A percentile compares a stretch with the other conserved stretches of the same genome.
Conservation (phyloP, 2,329 filamentous ascomycete species). For the Hypoxylon sp. region DNA sequence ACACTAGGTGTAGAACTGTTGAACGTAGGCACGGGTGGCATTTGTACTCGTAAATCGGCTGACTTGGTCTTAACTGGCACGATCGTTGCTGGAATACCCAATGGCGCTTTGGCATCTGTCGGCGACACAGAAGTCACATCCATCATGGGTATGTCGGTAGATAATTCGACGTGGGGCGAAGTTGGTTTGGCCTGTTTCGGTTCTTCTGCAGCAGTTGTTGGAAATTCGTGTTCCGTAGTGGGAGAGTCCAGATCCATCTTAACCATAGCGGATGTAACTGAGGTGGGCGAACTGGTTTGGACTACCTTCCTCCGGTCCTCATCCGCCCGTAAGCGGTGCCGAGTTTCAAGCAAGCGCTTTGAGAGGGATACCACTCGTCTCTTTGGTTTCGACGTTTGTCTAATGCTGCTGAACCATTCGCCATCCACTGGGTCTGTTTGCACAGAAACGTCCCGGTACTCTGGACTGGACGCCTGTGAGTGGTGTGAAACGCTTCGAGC, state of each 20-base stretch:
- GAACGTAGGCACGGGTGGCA: constrained; percentile 68
- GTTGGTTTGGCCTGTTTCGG: constrained; percentile 28
- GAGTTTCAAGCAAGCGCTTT: constrained; percentile 64
- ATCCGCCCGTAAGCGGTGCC: constrained; percentile 58
- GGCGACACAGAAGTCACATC: constrained; percentile 53
- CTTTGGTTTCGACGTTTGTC: constrained; percentile 55
- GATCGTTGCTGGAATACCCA: constrained; percentile 5
- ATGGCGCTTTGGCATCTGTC: constrained; percentile 35
- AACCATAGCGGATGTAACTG: constrained; percentile 50
- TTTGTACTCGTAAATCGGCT: constrained; percentile 60
- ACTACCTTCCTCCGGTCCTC: constrained; percentile 55
- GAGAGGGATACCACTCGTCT: constrained; percentile 67
- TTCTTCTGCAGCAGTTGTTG: constrained; percentile 31
- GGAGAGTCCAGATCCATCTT: constrained; percentile 59
- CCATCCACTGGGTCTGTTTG: constrained; percentile 69
- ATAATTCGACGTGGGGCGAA: constrained; percentile 31
- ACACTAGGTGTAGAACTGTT: constrained; percentile 54
- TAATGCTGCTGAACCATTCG: constrained; percentile 63
- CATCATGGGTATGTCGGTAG: constrained; percentile 49
- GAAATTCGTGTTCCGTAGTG: constrained; percentile 46
- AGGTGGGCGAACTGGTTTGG: constrained; percentile 47
- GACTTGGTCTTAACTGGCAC: constrained; percentile 41
- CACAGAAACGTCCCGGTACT: constrained; percentile 64
- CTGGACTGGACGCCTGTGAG: constrained; percentile 54
- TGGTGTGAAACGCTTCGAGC: constrained; percentile 53